Conservation (phyloP, 495 filamentous ascomycete genomes). For the Cercophora sp. region DNA sequence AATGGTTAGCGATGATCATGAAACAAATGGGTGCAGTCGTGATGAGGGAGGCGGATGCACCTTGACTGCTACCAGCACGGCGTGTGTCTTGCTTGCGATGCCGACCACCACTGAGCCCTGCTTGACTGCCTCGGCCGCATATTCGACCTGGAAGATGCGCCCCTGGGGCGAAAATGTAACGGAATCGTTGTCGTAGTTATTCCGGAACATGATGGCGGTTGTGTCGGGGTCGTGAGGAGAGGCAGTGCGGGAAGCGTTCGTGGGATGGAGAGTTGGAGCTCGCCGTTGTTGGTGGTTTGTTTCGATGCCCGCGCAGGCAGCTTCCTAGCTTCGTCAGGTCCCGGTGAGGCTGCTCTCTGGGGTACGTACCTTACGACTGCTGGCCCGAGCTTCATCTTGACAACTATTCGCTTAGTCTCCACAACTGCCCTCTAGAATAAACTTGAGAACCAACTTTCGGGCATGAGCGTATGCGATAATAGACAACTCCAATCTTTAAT, state of each 20-base stretch:
- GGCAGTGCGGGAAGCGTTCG: neutral
- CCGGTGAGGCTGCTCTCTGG: constrained; percentile 12
- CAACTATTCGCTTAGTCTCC: constrained; percentile 11
- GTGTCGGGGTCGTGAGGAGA: neutral
- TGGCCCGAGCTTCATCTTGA: constrained; percentile 2
- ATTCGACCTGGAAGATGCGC: constrained; percentile 99
- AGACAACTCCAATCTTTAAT: too few species aligned
- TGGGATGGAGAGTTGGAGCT: neutral
- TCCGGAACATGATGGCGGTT: constrained; percentile 80
- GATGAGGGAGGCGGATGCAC: too few species aligned
- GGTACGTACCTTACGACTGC: constrained; percentile 19
- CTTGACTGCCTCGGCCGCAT: constrained; percentile 97
- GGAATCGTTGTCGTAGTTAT: constrained; percentile 99
- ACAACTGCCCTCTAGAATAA: too few species aligned
- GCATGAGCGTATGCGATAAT: too few species aligned
- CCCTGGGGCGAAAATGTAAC: constrained; percentile 99
- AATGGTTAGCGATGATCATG: too few species aligned
- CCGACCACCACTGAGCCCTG: constrained; percentile 98
- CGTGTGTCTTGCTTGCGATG: constrained; percentile 94
- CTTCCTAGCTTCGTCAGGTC: constrained; percentile 32
- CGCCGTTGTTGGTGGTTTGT: too few species aligned
- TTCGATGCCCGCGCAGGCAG: constrained; percentile 29
- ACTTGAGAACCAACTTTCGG: too few species aligned
- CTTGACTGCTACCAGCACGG: constrained; percentile 93
- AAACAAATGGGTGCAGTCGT: too few species aligned